Conservation (phyloP, 2,329 filamentous ascomycete genomes). For the Thielaviopsis musarum region DNA sequence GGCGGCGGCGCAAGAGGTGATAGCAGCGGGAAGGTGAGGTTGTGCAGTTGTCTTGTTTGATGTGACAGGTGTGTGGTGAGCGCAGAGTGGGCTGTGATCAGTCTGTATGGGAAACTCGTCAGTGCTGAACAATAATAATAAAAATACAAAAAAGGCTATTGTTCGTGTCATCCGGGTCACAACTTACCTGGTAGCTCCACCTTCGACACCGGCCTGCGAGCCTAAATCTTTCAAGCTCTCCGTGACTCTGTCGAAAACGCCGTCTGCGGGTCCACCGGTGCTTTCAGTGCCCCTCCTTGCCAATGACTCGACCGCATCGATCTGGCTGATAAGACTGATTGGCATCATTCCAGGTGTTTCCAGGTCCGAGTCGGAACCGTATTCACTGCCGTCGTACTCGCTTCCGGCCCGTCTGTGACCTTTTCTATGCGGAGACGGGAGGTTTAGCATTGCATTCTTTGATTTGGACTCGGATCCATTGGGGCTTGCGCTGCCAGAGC, state of each 20-base stretch:
- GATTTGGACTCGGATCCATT: constrained; percentile 15
- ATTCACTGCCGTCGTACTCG: constrained; percentile 58
- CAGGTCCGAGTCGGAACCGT: constrained; percentile 54
- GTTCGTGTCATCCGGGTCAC: neutral
- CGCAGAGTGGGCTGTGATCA: constrained; percentile 60
- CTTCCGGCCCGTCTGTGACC: constrained; percentile 36
- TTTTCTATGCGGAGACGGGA: constrained; percentile 27
- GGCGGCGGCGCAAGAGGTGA: constrained; percentile 49
- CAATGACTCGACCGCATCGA: constrained; percentile 56
- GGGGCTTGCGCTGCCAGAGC: constrained; percentile 1
- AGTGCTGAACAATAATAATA: neutral
- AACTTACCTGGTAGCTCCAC: constrained; percentile 49
- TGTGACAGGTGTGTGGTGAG: constrained; percentile 58
- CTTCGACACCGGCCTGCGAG: constrained; percentile 55
- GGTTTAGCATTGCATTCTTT: constrained; percentile 25
- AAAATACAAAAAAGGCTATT: neutral
- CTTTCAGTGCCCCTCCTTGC: constrained; percentile 49
- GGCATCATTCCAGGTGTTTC: constrained; percentile 48
- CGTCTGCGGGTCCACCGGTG: constrained; percentile 46
- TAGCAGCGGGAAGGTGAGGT: constrained; percentile 52
- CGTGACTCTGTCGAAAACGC: constrained; percentile 51
- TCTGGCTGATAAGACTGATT: constrained; percentile 47
- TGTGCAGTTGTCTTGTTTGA: constrained; percentile 60
- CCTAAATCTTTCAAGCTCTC: constrained; percentile 56
- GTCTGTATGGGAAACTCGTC: constrained; percentile 25